Evolutionary conservation across 208 protist species (phyloP), one percentile per base, ranked within the genome.

Genomic region (Crithidia expoeki): DNA sequence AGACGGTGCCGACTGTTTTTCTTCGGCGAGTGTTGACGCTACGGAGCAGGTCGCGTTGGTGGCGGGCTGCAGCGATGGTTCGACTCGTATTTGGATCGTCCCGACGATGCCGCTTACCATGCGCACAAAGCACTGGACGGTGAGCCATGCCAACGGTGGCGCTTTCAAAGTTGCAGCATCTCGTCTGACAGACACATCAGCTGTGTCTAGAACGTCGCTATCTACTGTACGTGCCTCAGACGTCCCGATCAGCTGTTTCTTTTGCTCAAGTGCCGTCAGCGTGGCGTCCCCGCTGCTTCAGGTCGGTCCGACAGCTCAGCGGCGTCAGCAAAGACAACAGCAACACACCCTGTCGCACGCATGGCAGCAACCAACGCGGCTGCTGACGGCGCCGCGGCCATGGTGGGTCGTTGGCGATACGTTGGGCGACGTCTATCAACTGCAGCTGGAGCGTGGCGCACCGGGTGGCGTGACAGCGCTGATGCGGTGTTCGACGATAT

Each of bases 391-490:
- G 38, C 47, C 47, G 12, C 42, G 40, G 14, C 27, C 36, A 40
- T 40, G 66, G 34, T 90, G 87, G 75, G 69, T 94, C 25, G 86
- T 71, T 6, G 89, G 89, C 0, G 89, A 94, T 53, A 71, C 36
- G 17, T 76, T 94, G 19, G 89, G 89, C 23, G 91, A 92, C 64
- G 62, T 94, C 2, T 93, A 93, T 63, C 86, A 91, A 72, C 70
- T 94, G 40, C 72, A 61, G 38, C 74, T 92, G 10, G 52, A 84
- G 34, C 65, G 62, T 27, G 71, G 71, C 23, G 64, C 63, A 10
- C 59, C 46, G 36, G 49, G 52, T 19, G 46, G 27, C 2, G 47
- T 46, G 34, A 10, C 52, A 14, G 61, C 66, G 23, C 47, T 65
- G 23, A 19, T 30, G 44, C 38, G n/a, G 11, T 36, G 30, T 23